Evolutionary conservation across 208 protist species (phyloP).

Genomic region (Leishmania braziliensis): DNA sequence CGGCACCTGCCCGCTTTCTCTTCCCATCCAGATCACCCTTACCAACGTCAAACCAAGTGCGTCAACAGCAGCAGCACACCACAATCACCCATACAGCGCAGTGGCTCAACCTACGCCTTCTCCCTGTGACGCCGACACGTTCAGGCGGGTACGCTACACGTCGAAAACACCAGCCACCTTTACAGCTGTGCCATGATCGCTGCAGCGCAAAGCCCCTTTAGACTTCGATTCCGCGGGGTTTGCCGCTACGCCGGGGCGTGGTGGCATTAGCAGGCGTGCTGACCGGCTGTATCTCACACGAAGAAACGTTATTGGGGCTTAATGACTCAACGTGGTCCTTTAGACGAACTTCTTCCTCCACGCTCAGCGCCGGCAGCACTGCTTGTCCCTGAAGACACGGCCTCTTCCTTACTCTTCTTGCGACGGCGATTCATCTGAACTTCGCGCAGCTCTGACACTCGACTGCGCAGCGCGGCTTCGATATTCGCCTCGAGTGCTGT

Average conservation of each 20-base stretch:
- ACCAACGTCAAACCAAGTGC: neutral
- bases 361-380: neutral
- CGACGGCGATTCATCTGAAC: conserved; percentile 24
- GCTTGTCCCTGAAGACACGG: neutral
- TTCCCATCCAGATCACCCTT: neutral
- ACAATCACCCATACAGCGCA: neutral
- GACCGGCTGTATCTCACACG: neutral
- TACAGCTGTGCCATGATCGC: neutral
- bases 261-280: neutral
- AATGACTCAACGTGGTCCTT: neutral
- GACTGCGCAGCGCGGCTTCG: conserved; percentile 33
- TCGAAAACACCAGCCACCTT: neutral
- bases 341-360: neutral
- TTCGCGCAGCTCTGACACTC: conserved; percentile 34
- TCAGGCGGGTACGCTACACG: neutral
- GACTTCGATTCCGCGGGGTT: neutral
- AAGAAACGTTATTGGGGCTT: neutral
- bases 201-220: neutral
- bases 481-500: conserved; percentile 53
- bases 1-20: neutral
- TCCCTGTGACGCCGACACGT: neutral
- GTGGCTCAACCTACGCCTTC: neutral
- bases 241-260: neutral
- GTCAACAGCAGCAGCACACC: neutral
- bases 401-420: conserved; percentile 12